Evolutionary conservation across 1,284 basidiomycete genomes (phyloP), one percentile per base, ranked within the genome.

Genomic region (Sutorius eximius): DNA sequence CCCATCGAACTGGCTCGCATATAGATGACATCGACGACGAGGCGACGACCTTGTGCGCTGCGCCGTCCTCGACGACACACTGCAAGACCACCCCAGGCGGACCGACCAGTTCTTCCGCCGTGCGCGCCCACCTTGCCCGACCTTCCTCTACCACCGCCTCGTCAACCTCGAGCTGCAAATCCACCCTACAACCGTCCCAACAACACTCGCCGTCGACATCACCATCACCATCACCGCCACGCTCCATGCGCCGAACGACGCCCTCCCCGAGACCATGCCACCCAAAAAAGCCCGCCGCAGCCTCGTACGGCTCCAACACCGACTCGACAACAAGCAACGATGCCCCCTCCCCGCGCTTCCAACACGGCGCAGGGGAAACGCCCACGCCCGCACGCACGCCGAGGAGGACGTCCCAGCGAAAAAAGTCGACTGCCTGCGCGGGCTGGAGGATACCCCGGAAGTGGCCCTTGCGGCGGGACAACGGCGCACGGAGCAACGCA

Each of bases 241-340:
- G 24, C 7, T 51, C 22, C 36, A 43, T 20, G 27, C 45, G 18
- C 32, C 41, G 51, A 33, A 49, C 36, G 50, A 53, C 18, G 22
- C 49, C 64, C 18, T 56, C 24, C 11, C 66, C 55, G 34, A 67
- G 56, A 22, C 68, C 68, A 30, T 55, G 57, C 65, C 65, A 70
- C 7, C 66, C 68, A 50, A 50, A 70, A 62, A 67, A 67, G 37
- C 67, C 66, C 3, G 67, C 58, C 2, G 68, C 61, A 0, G 61
- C 61, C 48, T 67, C 68, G 45, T 67, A 67, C 10, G 66, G 57
- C 16, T 47, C 57, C 45, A 67, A 45, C 1, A 59, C 61, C 0
- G 52, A 64, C 37, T 67, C 68, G 8, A 52, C 67, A 43, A 66
- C 63, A 15, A 37, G 51, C 22, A 58, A 27, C 4, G 58, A 57